Conservation (phyloP, 495 filamentous ascomycete species). For the Penicillium egyptiacum region DNA sequence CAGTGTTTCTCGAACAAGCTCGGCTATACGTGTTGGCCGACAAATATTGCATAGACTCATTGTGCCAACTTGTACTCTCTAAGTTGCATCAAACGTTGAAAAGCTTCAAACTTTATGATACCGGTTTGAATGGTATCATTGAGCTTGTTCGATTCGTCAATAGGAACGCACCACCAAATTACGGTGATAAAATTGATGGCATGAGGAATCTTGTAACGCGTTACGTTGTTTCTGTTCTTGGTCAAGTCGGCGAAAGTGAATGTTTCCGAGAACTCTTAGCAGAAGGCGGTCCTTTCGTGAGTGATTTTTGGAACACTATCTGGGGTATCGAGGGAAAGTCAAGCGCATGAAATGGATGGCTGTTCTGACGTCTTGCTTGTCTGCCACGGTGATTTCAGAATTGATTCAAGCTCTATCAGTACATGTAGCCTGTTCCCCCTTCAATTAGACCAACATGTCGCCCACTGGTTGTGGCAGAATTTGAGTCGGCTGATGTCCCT, state of each 20-base stretch:
- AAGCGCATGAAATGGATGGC: slow-evolving; percentile 3
- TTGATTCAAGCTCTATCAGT: no score
- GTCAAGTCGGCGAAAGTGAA: slow-evolving; percentile 20
- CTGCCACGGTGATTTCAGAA: no score
- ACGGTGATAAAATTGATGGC: slow-evolving; percentile 2
- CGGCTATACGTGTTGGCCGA: slow-evolving; percentile 43
- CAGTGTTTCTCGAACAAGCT: slow-evolving; percentile 39
- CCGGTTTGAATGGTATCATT: slow-evolving; percentile 28
- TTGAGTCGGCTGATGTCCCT: no score
- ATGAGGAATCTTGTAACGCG: slow-evolving; percentile 19
- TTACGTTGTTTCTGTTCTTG: slow-evolving; percentile 27
- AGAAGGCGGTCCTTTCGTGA: slow-evolving; percentile 31
- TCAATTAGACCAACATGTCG: no score
- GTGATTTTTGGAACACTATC: slow-evolving; percentile 26
- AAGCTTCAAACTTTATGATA: slow-evolving; percentile 30
- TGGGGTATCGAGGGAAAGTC: slow-evolving; percentile 9
- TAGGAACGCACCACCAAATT: slow-evolving; percentile 18
- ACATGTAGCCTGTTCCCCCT: no score
- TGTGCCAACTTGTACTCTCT: slow-evolving; percentile 32
- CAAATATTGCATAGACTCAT: slow-evolving; percentile 35
- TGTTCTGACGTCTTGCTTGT: not conserved
- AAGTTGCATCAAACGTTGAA: slow-evolving; percentile 37
- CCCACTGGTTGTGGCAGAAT: no score
- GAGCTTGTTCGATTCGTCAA: slow-evolving; percentile 39
- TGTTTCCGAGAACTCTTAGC: slow-evolving; percentile 24